phyloP scores from a whole-genome alignment of 2,329 filamentous ascomycete species.

The Dactylellina sp. region DNA sequence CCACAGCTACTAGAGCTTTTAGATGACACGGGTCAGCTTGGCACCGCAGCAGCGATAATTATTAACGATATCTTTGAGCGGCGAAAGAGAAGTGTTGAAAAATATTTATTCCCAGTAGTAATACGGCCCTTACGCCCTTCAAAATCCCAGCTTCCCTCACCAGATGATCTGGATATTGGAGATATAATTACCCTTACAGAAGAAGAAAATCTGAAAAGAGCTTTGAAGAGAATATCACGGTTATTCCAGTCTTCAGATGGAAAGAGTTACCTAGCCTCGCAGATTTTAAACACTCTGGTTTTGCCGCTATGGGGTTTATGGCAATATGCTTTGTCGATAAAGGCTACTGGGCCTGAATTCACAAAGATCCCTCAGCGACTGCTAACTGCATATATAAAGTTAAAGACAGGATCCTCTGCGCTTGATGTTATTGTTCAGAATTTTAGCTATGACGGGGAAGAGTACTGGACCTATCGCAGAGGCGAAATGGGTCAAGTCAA shows the following conservation, averaged over 20 bases:
- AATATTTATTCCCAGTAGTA: constrained; percentile 57
- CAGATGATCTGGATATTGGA: constrained; percentile 16
- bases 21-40: constrained; percentile 53
- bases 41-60: constrained; percentile 58
- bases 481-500: constrained; percentile 68
- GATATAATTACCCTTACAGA: constrained; percentile 34
- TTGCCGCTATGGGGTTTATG: constrained; percentile 42
- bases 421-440: constrained; percentile 52
- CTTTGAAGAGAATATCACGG: constrained; percentile 21
- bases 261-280: constrained; percentile 27
- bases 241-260: constrained; percentile 35
- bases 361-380: constrained; percentile 29
- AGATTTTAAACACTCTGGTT: constrained; percentile 19
- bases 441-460: constrained; percentile 55
- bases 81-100: constrained; percentile 51
- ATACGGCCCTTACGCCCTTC: constrained; percentile 51
- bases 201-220: constrained; percentile 39
- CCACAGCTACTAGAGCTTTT: constrained; percentile 59
- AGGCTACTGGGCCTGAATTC: constrained; percentile 13
- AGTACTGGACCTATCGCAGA: constrained; percentile 57
- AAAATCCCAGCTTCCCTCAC: constrained; percentile 17
- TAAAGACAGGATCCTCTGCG: constrained; percentile 4
- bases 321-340: constrained; percentile 41
- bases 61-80: constrained; percentile 58
- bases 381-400: constrained; percentile 33